Conservation (phyloP, 805 yeast genomes). For the Yarrowia bubula region DNA sequence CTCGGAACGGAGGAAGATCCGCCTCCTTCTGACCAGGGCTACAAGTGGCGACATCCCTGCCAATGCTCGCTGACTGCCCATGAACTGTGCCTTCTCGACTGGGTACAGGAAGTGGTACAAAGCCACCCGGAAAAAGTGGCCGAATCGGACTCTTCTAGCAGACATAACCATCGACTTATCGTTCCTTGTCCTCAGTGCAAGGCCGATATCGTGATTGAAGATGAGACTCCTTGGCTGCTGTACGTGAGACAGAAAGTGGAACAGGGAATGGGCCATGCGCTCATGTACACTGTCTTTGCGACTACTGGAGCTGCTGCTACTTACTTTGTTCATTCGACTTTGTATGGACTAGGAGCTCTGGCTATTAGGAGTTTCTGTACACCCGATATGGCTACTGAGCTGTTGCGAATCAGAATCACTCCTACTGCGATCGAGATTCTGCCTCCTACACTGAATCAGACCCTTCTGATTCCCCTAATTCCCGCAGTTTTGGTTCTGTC, state of each 20-base stretch:
- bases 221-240: constrained; percentile 6
- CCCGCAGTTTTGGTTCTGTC: constrained; percentile 2
- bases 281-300: constrained; percentile 7
- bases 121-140: constrained; percentile 28
- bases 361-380: constrained; percentile 6
- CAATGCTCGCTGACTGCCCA: constrained; percentile 48
- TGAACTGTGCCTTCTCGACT: constrained; percentile 45
- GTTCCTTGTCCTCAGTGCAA: constrained; percentile 40
- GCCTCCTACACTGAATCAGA: constrained; percentile 20
- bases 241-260: constrained; percentile 18
- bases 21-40: constrained; percentile 37
- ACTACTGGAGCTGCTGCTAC: constrained; percentile 22
- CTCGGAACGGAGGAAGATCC: constrained; percentile 40
- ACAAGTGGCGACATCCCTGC: constrained; percentile 49
- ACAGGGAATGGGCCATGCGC: constrained; percentile 17
- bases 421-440: constrained; percentile 22
- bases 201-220: constrained; percentile 32
- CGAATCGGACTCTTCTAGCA: constrained; percentile 8
- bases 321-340: constrained; percentile 10
- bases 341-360: constrained; percentile 16
- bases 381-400: constrained; percentile 19
- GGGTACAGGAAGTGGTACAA: constrained; percentile 42
- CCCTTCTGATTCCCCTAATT: constrained; percentile 10
- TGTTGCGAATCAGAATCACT: constrained; percentile 20
- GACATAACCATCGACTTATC: constrained; percentile 3